Base-by-base conservation (phyloP, 2,329 filamentous ascomycete genomes). In the Hymenoscyphus fructigenus region DNA sequence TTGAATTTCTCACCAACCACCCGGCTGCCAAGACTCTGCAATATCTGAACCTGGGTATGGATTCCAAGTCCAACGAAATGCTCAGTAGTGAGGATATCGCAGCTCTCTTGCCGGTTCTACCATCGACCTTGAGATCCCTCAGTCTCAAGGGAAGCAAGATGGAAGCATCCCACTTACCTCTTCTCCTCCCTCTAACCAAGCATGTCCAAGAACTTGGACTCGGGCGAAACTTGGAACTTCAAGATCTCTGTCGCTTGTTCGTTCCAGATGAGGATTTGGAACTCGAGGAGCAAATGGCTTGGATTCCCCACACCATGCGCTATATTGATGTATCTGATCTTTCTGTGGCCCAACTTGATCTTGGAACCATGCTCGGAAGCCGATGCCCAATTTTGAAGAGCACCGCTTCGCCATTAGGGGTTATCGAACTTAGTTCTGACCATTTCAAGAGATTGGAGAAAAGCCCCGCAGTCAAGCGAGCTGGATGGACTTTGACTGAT, bases 291-390 rank as follows among this genome's bases (percentile, higher is more conserved):
- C 75, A 79, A 64, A 61, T 79, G 7, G 71, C 75, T 7, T 86
- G 83, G 84, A 73, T 79, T 9, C 83, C 84, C 1, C 85, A 88
- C 66, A 84, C 84, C 32, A 82, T 95, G 28, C 88, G 86, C 72
- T 95, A 92, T 75, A 80, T 95, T 61, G 91, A 94, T 73, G 84
- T 93, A 57, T 91, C 88, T 50, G 90, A 91, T 74, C 86, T 92
- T 66, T 84, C 84, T 5, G 82, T 85, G 61, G 83, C 79, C 9
- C 76, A 85, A 60, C 84, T 92, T 58, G 81, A 85, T 66, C 81
- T 88, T 59, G 81, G 83, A 61, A 83, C 83, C 1, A 74, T 84
- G 10, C 82, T 85, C 67, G 78, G 78, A 67, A 83, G 79, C 57
- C 76, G 79, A 26, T 85, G 82, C 69, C 78, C 81, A 1, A 78